Conservation (phyloP, 208 protist genomes). For the Trypanosoma brucei region DNA sequence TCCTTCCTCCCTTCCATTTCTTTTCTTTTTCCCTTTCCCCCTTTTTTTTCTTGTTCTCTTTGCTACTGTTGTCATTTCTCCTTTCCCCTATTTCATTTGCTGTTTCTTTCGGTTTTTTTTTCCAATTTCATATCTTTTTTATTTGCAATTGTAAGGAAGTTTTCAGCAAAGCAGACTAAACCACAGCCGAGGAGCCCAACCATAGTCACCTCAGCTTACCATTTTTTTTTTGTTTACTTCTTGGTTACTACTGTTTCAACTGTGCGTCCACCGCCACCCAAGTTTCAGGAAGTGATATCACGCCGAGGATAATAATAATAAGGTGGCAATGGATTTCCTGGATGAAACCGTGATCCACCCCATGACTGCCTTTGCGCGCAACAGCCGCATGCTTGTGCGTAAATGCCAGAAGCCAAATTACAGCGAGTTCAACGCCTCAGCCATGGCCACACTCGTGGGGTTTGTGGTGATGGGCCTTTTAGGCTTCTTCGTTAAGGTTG, state of each 20-base stretch:
- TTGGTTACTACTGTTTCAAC: no score
- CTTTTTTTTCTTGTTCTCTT: slow-evolving; percentile 10
- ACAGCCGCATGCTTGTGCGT: slow-evolving; percentile 86
- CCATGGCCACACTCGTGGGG: slow-evolving; percentile 82
- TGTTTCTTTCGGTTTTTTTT: slow-evolving; percentile 1
- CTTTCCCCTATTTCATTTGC: neutral
- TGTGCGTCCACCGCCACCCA: no score
- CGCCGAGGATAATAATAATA: slow-evolving; percentile 1
- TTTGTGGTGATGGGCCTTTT: slow-evolving; percentile 94
- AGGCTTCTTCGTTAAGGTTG: slow-evolving; percentile 94
- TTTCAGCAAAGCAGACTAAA: no score
- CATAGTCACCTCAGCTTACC: no score
- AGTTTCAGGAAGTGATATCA: slow-evolving; percentile 2
- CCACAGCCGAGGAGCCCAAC: no score
- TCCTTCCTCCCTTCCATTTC: neutral
- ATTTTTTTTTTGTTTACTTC: no score
- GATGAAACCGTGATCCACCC: slow-evolving; percentile 77
- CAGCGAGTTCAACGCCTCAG: slow-evolving; percentile 89
- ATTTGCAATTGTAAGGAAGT: neutral
- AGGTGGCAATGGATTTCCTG: slow-evolving; percentile 78
- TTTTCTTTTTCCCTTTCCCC: slow-evolving; percentile 10
- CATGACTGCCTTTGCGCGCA: slow-evolving; percentile 73
- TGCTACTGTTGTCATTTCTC: neutral
- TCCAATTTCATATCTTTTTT: neutral
- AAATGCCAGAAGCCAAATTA: slow-evolving; percentile 92